phyloP scores from a whole-genome alignment of 1,284 basidiomycete species.

The Earliella scabrosa region DNA sequence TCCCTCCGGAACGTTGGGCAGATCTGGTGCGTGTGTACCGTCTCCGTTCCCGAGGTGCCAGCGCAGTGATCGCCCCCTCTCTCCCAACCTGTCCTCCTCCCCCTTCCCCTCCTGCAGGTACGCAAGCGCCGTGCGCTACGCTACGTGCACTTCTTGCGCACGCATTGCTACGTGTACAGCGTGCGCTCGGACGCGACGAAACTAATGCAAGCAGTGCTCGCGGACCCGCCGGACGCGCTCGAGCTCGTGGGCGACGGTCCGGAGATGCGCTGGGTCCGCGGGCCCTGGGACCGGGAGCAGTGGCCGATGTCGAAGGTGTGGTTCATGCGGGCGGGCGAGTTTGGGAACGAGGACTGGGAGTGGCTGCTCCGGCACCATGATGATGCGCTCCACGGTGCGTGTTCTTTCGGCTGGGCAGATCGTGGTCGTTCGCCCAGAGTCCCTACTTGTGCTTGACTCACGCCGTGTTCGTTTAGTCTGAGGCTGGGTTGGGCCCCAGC shows the following conservation, averaged over 20 bases:
- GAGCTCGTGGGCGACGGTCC: constrained; percentile 11
- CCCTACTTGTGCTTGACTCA: no score
- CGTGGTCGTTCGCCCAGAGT: not conserved
- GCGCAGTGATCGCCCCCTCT: no score
- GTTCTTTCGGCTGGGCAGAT: no score
- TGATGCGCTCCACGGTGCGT: not conserved
- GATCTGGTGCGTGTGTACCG: not conserved
- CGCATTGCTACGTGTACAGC: no score
- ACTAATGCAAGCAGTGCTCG: no score
- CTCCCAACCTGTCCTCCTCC: no score
- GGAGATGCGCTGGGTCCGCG: not conserved
- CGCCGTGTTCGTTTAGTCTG: no score
- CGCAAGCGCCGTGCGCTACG: not conserved
- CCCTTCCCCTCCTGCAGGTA: no score
- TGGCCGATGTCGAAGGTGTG: not conserved
- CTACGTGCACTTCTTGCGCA: constrained; percentile 2
- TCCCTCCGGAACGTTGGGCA: not conserved
- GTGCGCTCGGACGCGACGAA: no score
- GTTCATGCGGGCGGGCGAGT: constrained; percentile 9
- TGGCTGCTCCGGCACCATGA: constrained; percentile 13
- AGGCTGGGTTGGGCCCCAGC: no score
- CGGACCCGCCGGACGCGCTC: constrained; percentile 7
- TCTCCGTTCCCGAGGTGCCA: no score
- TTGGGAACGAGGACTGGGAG: constrained; percentile 16
- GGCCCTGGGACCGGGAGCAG: not conserved